Base-by-base conservation (phyloP, 768 basidiomycete species). In the Mrakia blollopis region DNA sequence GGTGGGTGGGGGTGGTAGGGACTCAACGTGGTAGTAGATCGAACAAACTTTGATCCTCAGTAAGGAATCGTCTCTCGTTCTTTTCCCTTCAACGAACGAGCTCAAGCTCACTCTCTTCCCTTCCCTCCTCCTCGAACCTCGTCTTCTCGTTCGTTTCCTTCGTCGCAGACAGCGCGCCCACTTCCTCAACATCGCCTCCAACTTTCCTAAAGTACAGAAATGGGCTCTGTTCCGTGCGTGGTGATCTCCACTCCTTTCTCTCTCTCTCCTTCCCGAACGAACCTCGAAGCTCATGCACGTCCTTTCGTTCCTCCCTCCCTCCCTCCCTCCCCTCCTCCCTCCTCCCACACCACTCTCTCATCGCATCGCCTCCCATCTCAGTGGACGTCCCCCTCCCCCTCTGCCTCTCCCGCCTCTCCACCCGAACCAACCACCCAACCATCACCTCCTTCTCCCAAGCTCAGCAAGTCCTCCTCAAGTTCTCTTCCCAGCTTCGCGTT, bases 291-390 rank as follows among this genome's bases (percentile, higher is more conserved):
- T 44, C 44, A 41, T 11, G 44, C 44, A 2, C 41, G 71, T 50
- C 63, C 11, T 11, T 41, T 41, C 11, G 39, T 41, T 41, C 52
- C 76, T 79, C 9, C 52, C 72, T 30, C 41, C 25, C 18, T 41
- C 39, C 23, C 68, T 5, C 98, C 47, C 80, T 89, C 1, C 89
- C 90, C 85, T 95, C 47, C 83, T 89, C 0, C 85, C 86, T 11
- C 87, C 95, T 62, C 84, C 96, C 57, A 90, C 96, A 80, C 90
- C 96, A 80, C 90, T 91, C 44, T 96, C 80, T 94, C 91, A 50
- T 95, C 96, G 0, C 96, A 98, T 80, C 92, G 94, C 61, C 79
- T 96, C 65, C 90, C 94, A 50, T 11, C 39, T 41, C 11, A 44
- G 44, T 44, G 44, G 44, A 44, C 44, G 89, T 91, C 32, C 84